phyloP scores from a whole-genome alignment of 192 early-diverging fungal genomes.

The Backusella luteola region DNA sequence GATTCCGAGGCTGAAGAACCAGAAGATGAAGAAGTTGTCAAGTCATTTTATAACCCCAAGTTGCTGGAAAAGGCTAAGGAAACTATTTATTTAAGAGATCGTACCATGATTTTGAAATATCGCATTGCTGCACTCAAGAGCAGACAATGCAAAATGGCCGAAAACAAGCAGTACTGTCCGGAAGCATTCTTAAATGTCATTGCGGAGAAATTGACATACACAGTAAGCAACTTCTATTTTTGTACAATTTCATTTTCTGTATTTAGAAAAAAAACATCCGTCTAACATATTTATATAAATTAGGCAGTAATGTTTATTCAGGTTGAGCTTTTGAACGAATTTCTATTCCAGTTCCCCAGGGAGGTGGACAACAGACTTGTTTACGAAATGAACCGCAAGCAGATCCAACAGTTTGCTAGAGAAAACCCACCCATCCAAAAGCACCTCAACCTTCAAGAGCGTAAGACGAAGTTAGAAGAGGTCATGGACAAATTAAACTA shows the following conservation, averaged over 20 bases:
- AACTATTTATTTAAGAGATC: constrained; percentile 76
- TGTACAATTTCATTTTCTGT: neutral
- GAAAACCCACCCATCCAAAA: constrained; percentile 84
- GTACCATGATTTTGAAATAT: constrained; percentile 72
- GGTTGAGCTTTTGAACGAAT: constrained; percentile 96
- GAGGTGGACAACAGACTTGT: constrained; percentile 92
- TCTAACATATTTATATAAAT: constrained; percentile 4
- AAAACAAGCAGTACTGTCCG: constrained; percentile 91
- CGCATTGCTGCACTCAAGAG: constrained; percentile 80
- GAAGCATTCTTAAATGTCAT: constrained; percentile 92
- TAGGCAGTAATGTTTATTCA: constrained; percentile 96
- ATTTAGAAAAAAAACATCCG: neutral
- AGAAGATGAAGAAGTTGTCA: constrained; percentile 54
- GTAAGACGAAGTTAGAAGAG: constrained; percentile 79
- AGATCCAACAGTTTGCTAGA: constrained; percentile 85
- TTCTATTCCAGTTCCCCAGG: constrained; percentile 96
- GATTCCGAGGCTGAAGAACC: constrained; percentile 21
- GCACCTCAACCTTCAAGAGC: constrained; percentile 87
- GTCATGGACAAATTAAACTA: constrained; percentile 71
- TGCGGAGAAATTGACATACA: constrained; percentile 92
- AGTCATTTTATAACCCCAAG: constrained; percentile 68
- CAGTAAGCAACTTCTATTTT: constrained; percentile 31
- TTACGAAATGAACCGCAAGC: constrained; percentile 75
- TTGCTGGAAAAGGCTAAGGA: constrained; percentile 78
- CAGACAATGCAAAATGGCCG: constrained; percentile 75